Evolutionary conservation across 225 moss, liverwort and hornwort species (phyloP).

Genomic region (Physcomitrium patens): DNA sequence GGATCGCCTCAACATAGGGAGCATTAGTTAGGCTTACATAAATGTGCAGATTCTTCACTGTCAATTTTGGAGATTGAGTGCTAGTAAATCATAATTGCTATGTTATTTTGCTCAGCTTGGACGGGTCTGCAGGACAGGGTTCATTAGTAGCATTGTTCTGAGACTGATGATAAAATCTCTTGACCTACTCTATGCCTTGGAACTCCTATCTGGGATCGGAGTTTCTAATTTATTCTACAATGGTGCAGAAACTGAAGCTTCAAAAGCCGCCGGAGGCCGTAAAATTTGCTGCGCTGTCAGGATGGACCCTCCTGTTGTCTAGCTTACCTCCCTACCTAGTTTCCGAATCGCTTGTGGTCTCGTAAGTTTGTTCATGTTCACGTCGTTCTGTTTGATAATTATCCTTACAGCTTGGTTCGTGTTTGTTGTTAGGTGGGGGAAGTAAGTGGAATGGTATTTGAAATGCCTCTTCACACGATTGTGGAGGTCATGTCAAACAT

Average conservation of each 20-base stretch:
- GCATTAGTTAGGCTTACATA: neutral
- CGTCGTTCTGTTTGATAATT: conserved; percentile 12
- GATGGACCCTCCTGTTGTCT: conserved; percentile 58
- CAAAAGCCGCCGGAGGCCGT: conserved; percentile 35
- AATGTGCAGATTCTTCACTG: neutral
- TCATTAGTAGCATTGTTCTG: conserved; percentile 5
- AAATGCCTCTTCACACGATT: neutral
- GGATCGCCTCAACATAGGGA: neutral
- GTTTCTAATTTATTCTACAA: conserved; percentile 8
- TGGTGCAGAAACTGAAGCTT: conserved; percentile 36
- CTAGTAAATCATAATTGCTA: neutral
- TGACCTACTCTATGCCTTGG: neutral
- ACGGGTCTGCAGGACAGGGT: conserved; percentile 5
- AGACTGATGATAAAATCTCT: conserved; percentile 4
- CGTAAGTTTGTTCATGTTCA: conserved; percentile 37
- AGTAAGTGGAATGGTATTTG: conserved; percentile 9
- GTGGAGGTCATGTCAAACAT: neutral
- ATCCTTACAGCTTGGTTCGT: conserved; percentile 2
- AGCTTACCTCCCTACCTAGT: conserved; percentile 39
- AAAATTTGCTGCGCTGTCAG: conserved; percentile 47
- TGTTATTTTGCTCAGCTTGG: conserved; percentile 7
- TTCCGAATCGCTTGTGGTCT: conserved; percentile 31
- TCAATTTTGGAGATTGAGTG: conserved; percentile 8
- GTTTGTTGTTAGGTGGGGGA: neutral
- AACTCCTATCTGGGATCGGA: conserved; percentile 12